Percentiles rank a stretch among this genome's conserved stretches.
phyloP scores from a whole-genome alignment of 305 asterid genomes.

The Andrographis paniculata region DNA sequence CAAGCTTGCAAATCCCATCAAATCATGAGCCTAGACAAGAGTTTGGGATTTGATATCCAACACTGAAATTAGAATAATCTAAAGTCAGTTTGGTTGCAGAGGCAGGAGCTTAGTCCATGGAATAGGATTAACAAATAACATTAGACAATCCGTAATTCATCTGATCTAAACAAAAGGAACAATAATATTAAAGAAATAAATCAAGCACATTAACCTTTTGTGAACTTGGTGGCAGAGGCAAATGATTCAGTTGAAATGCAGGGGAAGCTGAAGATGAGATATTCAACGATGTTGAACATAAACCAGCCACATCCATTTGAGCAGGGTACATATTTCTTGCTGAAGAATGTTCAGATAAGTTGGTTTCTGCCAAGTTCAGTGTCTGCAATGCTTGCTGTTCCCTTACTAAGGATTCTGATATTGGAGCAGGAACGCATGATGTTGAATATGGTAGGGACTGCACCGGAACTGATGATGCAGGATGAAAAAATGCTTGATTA shows the following conservation, averaged over 20 bases:
- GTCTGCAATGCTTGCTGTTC: slow-evolving; percentile 34
- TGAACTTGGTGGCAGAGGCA: slow-evolving; percentile 53
- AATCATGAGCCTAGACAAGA: too few species aligned
- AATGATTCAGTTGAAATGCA: slow-evolving; percentile 41
- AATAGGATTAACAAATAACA: too few species aligned
- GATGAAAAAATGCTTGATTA: slow-evolving; percentile 24
- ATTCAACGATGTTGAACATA: slow-evolving; percentile 26
- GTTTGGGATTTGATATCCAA: too few species aligned
- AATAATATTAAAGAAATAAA: slow-evolving; percentile 1
- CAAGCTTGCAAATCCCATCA: too few species aligned
- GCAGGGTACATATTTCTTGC: slow-evolving; percentile 23
- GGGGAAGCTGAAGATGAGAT: slow-evolving; percentile 24
- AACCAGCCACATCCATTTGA: slow-evolving; percentile 32
- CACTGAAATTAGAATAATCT: too few species aligned
- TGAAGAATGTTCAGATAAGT: slow-evolving; percentile 29
- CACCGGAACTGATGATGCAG: slow-evolving; percentile 23
- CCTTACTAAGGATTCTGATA: slow-evolving; percentile 27
- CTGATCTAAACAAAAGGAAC: neutral
- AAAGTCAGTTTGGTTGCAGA: too few species aligned
- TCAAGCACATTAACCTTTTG: slow-evolving; percentile 37
- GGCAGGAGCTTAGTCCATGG: too few species aligned
- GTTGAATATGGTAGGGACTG: too few species aligned
- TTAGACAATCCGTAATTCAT: neutral
- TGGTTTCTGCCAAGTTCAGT: slow-evolving; percentile 42
- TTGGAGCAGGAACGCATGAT: slow-evolving; percentile 29